Evolutionary conservation across 495 filamentous ascomycete genomes (phyloP).

Genomic region (Daldinia vernicosa): DNA sequence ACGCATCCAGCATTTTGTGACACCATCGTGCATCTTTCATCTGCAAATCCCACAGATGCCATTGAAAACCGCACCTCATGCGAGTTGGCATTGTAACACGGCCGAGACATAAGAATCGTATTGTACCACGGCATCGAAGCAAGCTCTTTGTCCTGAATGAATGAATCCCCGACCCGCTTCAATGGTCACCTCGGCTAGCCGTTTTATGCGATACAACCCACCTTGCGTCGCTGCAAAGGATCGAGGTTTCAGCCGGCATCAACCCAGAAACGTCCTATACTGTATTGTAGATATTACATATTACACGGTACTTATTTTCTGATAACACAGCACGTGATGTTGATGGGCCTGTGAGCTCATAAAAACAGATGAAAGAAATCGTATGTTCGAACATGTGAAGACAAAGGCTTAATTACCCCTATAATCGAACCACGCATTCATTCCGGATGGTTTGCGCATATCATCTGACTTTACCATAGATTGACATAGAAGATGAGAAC

Average conservation of each 20-base stretch:
- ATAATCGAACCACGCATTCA: not conserved
- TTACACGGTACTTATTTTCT: not conserved
- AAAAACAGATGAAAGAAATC: not conserved
- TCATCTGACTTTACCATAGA: not conserved
- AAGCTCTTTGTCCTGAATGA: not conserved
- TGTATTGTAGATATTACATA: not conserved
- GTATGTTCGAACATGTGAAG: not conserved
- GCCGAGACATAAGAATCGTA: not conserved
- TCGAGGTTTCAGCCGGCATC: not conserved
- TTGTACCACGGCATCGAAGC: not conserved
- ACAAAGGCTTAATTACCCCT: not conserved
- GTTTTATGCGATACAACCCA: not conserved
- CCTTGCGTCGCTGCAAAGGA: not conserved
- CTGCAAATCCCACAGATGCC: constrained; percentile 21
- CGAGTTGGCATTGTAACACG: not conserved
- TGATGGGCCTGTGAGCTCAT: not conserved
- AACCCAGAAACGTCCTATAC: not conserved
- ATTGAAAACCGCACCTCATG: not conserved
- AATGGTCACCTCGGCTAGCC: not conserved
- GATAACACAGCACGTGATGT: not conserved
- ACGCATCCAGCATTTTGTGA: constrained; percentile 28
- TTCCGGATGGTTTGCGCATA: not conserved
- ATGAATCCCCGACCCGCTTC: not conserved
- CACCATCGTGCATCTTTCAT: constrained; percentile 33
- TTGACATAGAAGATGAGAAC: not conserved